Evolutionary conservation across 2,329 filamentous ascomycete species (phyloP).

Genomic region (Proliferodiscus dingleyae): DNA sequence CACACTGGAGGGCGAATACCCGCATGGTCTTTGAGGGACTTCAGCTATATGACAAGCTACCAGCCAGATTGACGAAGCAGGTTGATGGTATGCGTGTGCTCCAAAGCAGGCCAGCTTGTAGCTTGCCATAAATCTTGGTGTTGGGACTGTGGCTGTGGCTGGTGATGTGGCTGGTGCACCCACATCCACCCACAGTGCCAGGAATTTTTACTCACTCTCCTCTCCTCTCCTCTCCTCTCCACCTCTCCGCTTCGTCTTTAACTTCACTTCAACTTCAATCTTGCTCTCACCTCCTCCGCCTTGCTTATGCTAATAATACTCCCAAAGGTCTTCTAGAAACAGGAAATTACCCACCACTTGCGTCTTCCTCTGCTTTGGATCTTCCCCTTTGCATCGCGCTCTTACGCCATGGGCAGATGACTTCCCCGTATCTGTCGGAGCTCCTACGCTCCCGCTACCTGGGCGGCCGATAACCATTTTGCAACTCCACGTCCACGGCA

Average conservation of each 20-base stretch:
- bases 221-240: not conserved
- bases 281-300: not conserved
- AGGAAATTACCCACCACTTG: too few relatives aligned
- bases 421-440: not conserved
- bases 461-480: not conserved
- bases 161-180: not conserved
- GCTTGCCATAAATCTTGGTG: conserved; percentile 1
- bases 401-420: not conserved
- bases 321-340: too few relatives aligned
- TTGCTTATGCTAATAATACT: too few relatives aligned
- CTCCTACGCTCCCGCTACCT: not conserved
- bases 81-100: too few relatives aligned
- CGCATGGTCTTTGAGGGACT: too few relatives aligned
- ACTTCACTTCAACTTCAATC: not conserved
- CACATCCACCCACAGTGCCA: not conserved
- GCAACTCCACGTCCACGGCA: not conserved
- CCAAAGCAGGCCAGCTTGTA: not conserved
- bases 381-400: too few relatives aligned
- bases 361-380: too few relatives aligned
- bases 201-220: not conserved
- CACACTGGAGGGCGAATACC: too few relatives aligned
- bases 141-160: not conserved
- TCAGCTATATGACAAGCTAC: too few relatives aligned
- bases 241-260: not conserved
- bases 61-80: too few relatives aligned